Conservation (phyloP, 2,329 filamentous ascomycete genomes). For the Sarocladium brachiariae region DNA sequence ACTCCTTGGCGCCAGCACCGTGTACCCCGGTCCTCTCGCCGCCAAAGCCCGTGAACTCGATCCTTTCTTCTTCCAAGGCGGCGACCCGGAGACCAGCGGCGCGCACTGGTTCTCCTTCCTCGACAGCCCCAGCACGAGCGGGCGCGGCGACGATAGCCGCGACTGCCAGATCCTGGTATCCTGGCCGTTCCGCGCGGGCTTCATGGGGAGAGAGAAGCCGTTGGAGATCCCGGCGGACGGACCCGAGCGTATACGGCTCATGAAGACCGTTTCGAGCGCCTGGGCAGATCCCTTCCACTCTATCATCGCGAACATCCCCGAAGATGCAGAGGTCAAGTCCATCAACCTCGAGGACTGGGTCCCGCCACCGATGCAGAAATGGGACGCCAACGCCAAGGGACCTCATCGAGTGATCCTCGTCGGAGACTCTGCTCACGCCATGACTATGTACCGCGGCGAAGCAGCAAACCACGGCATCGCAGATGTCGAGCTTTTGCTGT, state of each 20-base stretch:
- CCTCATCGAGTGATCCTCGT: conserved; percentile 2
- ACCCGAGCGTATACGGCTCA: background rate
- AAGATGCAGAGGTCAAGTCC: conserved; percentile 5
- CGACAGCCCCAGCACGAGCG: conserved; percentile 6
- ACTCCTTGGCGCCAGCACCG: background rate
- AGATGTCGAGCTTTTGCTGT: background rate
- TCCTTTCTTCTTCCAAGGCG: conserved; percentile 9
- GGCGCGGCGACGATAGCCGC: background rate
- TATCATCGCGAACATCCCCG: background rate
- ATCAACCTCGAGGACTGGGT: conserved; percentile 9
- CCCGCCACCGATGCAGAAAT: background rate
- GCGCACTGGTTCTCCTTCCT: conserved; percentile 10
- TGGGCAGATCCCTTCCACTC: conserved; percentile 1
- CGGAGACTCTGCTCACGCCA: conserved; percentile 8
- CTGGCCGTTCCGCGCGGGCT: background rate
- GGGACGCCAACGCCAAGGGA: background rate
- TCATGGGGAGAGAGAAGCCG: conserved; percentile 1
- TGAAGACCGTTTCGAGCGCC: background rate
- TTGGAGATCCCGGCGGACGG: background rate
- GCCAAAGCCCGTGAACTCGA: background rate
- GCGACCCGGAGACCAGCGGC: conserved; percentile 3
- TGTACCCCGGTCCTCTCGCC: conserved; percentile 1
- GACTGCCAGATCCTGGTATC: background rate
- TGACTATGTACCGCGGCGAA: conserved; percentile 9
- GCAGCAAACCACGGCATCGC: conserved; percentile 7